These are phyloP conservation scores for Hypericum perforatum DNA, from an alignment of 345 rosid genomes.

Conservation along the genomic window DNA sequence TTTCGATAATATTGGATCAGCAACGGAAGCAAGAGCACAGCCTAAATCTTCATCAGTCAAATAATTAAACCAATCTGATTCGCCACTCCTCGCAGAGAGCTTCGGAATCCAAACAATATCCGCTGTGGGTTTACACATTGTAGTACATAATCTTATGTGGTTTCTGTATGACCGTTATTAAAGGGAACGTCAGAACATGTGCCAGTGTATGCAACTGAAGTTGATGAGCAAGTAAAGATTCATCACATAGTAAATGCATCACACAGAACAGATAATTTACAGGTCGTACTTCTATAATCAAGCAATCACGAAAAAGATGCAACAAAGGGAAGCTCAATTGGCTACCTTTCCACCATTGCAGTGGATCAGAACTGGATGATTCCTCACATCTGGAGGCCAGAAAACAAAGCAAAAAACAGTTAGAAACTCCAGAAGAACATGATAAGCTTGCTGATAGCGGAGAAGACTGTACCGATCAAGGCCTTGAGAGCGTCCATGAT, in stretches of 20 bases:
- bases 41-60: no score
- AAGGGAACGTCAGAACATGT: neutral
- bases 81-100: no score
- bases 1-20: no score
- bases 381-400: slow-evolving; percentile 53
- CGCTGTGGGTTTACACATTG: no score
- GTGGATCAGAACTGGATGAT: slow-evolving; percentile 84
- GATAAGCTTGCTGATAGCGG: neutral
- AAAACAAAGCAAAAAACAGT: neutral
- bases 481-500: slow-evolving; percentile 88
- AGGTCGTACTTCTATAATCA: no score
- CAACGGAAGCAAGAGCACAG: no score
- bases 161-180: no score
- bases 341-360: slow-evolving; percentile 91
- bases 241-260: neutral
- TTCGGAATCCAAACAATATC: no score
- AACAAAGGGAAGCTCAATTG: no score
- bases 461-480: neutral
- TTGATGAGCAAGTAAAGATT: neutral
- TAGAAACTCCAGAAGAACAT: neutral
- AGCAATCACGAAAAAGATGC: no score
- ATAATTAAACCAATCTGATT: no score
- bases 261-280: neutral
- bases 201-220: neutral
- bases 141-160: no score